Base-by-base conservation (phyloP, 176 grass and related monocot genomes). In the Typha latifolia region DNA sequence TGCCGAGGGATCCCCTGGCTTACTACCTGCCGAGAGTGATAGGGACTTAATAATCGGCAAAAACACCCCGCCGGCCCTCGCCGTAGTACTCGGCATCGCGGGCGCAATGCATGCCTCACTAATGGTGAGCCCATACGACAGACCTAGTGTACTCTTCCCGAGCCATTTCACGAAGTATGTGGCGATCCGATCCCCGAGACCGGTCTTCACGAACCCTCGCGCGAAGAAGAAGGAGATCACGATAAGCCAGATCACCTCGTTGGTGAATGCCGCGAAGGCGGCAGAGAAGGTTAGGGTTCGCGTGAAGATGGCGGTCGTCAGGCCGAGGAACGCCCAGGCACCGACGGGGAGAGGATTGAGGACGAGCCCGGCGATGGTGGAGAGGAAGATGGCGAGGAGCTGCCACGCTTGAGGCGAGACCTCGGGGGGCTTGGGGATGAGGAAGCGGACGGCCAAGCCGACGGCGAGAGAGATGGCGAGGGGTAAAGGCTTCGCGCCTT, bases 161-260 rank as follows among this genome's bases (percentile, higher is more conserved):
- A 96, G 84, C 84, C 82, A 91, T 75, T 91, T 96, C 68, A 96
- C 82, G 76, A 96, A 96, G 61, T 88, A 96, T 9, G 91, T 91
- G 49, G 91, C 91, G 49, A 96, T 85, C 14, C 87, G 82, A 67
- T 91, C 87, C 14, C 91, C 91, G 34, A 96, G 84, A 12, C 91
- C 84, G 1, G 91, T 96, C 74, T 88, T 96, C 57, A 91, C 91
- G 52, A 96, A 96, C 0, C 91, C 91, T 2, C 87, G 75, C 22
- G 91, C 87, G 69, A 96, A 96, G 87, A 96, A 96, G 69, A 96
- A 91, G 10, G 91, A 91, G 68, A 96, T 91, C 69, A 96, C 91
- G 66, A 91, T 96, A 77, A 96, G 84, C 91, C 91, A 96, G 59
- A 97, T 92, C 51, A 92, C 86, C 73, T 92, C 94, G 71, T 97